These are phyloP conservation scores for Leucocoprinus sp. DNA, from an alignment of 768 basidiomycete species.

Conservation along the genomic window DNA sequence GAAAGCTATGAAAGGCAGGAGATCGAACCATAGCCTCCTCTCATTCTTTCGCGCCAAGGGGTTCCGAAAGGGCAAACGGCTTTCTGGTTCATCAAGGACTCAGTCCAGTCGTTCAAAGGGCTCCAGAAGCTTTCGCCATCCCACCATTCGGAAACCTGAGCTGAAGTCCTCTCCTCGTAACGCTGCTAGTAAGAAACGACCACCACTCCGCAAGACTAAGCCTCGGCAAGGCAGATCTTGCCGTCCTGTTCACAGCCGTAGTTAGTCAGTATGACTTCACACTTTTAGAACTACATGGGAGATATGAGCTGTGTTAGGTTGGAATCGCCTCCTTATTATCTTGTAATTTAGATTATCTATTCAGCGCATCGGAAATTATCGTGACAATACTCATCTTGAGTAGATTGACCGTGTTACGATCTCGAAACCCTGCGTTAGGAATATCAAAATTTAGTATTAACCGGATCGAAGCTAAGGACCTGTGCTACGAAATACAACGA, in stretches of 20 bases:
- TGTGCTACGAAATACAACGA: too few relatives aligned
- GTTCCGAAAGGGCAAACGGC: slow-evolving; percentile 3
- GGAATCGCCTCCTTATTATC: too few relatives aligned
- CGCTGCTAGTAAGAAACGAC: background rate
- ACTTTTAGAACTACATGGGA: too few relatives aligned
- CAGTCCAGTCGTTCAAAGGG: background rate
- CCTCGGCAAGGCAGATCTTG: background rate
- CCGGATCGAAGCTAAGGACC: too few relatives aligned
- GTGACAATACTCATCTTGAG: too few relatives aligned
- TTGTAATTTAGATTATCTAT: too few relatives aligned
- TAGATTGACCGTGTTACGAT: too few relatives aligned
- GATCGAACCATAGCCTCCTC: slow-evolving; percentile 16
- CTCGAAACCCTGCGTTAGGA: too few relatives aligned
- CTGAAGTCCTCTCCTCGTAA: background rate
- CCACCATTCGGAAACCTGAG: background rate
- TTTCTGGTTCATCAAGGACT: background rate
- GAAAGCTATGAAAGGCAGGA: slow-evolving; percentile 13
- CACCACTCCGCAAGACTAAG: background rate
- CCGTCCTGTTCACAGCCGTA: background rate
- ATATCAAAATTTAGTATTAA: too few relatives aligned
- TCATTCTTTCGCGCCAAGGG: slow-evolving; percentile 17
- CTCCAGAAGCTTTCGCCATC: background rate
- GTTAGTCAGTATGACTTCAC: background rate
- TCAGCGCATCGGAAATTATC: too few relatives aligned
- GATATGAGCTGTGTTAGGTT: too few relatives aligned